Percentiles rank a stretch among this genome's conserved stretches.
phyloP scores from a whole-genome alignment of 2,329 filamentous ascomycete species.

The Dryadomyces sulphureus region DNA sequence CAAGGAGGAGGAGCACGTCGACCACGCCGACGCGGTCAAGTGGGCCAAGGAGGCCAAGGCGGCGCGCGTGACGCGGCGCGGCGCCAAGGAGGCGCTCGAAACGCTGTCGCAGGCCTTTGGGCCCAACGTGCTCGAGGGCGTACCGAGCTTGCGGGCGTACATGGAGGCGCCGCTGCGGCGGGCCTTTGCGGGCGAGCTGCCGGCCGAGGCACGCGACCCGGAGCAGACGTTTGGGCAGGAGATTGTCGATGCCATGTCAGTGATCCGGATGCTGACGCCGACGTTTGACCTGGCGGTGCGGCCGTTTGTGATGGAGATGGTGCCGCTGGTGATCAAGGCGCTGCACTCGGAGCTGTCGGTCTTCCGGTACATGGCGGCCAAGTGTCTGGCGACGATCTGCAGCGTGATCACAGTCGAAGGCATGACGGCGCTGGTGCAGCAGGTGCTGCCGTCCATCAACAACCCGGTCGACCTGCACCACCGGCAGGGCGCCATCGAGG shows the following conservation, averaged over 20 bases:
- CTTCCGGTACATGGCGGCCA: conserved; percentile 90
- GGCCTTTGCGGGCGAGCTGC: conserved; percentile 60
- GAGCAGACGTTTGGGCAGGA: conserved; percentile 73
- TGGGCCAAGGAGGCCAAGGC: conserved; percentile 82
- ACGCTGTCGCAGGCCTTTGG: conserved; percentile 74
- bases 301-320: conserved; percentile 65
- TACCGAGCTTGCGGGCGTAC: conserved; percentile 65
- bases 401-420: conserved; percentile 90
- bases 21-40: conserved; percentile 79
- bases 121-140: conserved; percentile 58
- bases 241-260: conserved; percentile 85
- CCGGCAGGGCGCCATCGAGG: conserved; percentile 88
- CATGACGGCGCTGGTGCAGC: conserved; percentile 90
- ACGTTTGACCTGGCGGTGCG: conserved; percentile 65
- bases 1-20: conserved; percentile 91
- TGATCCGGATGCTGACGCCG: conserved; percentile 83
- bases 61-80: conserved; percentile 77
- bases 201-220: conserved; percentile 56
- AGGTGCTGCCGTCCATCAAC: conserved; percentile 80
- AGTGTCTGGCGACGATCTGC: conserved; percentile 93
- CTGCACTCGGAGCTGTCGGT: conserved; percentile 81
- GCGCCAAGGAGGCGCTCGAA: conserved; percentile 87
- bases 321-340: conserved; percentile 76
- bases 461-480: conserved; percentile 79
- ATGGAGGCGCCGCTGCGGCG: conserved; percentile 69